Percentiles rank a stretch among this genome's conserved stretches.
phyloP scores from a whole-genome alignment of 2,329 filamentous ascomycete genomes.

The Cordyceps javanica region DNA sequence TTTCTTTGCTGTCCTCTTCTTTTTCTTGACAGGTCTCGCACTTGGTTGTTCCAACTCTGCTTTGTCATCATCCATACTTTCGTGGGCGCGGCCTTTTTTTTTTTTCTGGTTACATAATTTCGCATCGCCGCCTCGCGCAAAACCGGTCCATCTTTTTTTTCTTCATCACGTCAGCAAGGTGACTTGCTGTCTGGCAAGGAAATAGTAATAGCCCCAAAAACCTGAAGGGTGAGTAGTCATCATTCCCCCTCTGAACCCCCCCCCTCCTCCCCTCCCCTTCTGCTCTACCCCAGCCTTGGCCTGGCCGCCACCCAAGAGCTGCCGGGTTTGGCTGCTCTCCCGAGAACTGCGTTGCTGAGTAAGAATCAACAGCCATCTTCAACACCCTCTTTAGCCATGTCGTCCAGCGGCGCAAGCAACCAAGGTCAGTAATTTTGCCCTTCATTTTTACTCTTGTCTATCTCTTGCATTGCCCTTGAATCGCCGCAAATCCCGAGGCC shows the following conservation, averaged over 20 bases:
- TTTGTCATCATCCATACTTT: conserved; percentile 11
- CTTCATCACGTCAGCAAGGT: conserved; percentile 12
- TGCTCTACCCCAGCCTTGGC: background rate
- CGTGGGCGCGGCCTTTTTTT: background rate
- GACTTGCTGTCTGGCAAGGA: background rate
- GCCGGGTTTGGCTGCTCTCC: background rate
- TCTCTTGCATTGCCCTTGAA: background rate
- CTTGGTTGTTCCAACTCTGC: background rate
- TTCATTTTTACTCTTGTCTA: background rate
- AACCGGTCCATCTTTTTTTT: conserved; percentile 11
- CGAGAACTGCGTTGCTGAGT: conserved; percentile 25
- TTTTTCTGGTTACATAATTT: conserved; percentile 12
- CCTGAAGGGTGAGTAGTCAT: conserved; percentile 10
- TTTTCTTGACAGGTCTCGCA: background rate
- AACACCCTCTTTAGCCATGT: conserved; percentile 27
- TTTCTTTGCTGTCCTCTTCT: background rate
- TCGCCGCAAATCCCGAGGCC: conserved; percentile 2
- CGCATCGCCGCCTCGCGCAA: conserved; percentile 4
- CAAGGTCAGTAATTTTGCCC: conserved; percentile 22
- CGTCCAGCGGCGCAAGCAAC: conserved; percentile 26
- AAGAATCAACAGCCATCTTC: conserved; percentile 22
- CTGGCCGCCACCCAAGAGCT: background rate
- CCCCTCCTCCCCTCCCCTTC: background rate
- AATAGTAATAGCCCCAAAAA: too few relatives aligned
- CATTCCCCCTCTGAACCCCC: background rate